Base-by-base conservation (phyloP, 169 alveolate genomes). In the Ichthyophthirius multifiliis region DNA sequence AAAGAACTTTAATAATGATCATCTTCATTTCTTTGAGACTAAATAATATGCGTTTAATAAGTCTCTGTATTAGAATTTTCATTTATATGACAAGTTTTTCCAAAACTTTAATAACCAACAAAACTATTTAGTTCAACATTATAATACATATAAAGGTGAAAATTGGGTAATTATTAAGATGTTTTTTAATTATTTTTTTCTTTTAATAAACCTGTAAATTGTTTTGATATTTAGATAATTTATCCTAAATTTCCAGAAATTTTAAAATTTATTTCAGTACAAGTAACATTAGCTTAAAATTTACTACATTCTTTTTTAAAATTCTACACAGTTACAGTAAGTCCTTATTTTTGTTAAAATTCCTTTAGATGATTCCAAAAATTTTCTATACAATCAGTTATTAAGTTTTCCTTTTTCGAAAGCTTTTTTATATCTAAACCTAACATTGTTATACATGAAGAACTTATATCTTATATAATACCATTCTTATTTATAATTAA, bases 401-500 rank as follows among this genome's bases (percentile, higher is more conserved):
- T 39, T 18, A 39, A 27, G 3, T 64, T 79, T 18, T 79, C 67
- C 30, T 67, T 43, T 12, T 79, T 79, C 10, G 55, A 41, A 9
- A 79, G 43, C 15, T 79, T 65, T 20, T 79, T 79, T 20, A 65
- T 32, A 46, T 79, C 78, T 34, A 79, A 44, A n/a, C 37, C 45
- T 13, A 79, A 79, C 0, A 79, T 67, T 30, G 43, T 44, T n/a
- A 65, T 65, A 47, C 75, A 79, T 5, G 23, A 16, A 0, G 75
- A 41, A 31, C 64, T 37, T 7, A 79, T 65, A 20, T 65, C 67
- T 18, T 64, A 74, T 18, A 79, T 65, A 7, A 31, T 44, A 27
- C 65, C 65, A 34, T 65, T 63, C 44, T 31, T 45, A 35, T 79
- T 65, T 4, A 79, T 73, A 3, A 79, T 65, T 27, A 79, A 30